Evolutionary conservation across 108 stramenopile species (phyloP).

Genomic region (Epithemia pelagica): DNA sequence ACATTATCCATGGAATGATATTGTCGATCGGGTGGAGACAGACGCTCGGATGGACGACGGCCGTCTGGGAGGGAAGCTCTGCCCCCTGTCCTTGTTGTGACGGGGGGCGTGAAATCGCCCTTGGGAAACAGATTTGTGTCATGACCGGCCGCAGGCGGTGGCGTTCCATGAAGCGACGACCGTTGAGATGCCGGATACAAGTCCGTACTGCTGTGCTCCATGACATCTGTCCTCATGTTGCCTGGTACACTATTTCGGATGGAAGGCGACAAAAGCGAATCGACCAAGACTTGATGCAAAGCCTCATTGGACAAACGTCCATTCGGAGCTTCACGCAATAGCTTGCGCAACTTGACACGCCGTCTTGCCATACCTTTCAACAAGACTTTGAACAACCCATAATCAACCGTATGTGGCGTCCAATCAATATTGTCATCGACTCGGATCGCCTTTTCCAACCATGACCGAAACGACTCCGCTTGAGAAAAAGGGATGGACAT

Average conservation of each 20-base stretch:
- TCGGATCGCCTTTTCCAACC: constrained; percentile 18
- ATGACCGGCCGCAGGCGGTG: neutral
- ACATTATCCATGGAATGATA: neutral
- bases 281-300: neutral
- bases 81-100: neutral
- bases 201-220: neutral
- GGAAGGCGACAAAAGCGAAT: neutral
- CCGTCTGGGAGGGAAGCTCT: neutral
- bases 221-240: neutral
- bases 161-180: no score
- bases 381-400: constrained; percentile 29
- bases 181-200: neutral
- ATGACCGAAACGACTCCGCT: constrained; percentile 14
- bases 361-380: constrained; percentile 21
- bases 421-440: constrained; percentile 24
- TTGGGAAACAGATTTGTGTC: neutral
- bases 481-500: neutral
- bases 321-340: constrained; percentile 16
- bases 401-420: constrained; percentile 32
- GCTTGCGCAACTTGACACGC: constrained; percentile 11
- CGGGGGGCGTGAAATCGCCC: neutral
- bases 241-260: neutral
- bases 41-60: neutral
- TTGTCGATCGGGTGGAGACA: neutral
- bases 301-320: neutral